These are phyloP conservation scores for Erigeron canadensis DNA, from an alignment of 129 eudicot species.

Conservation along the genomic window DNA sequence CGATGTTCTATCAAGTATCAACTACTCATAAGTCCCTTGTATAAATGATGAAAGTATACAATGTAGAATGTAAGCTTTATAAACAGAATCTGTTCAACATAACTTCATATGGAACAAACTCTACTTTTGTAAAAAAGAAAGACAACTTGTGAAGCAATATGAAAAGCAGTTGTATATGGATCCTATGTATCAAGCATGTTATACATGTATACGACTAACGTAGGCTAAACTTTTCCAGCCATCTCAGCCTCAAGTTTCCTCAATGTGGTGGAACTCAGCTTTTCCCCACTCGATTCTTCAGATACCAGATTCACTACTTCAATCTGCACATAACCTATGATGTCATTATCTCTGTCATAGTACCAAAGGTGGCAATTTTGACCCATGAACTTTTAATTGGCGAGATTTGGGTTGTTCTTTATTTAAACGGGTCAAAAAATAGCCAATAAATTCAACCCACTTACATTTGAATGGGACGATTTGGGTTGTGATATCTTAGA, in stretches of 20 bases:
- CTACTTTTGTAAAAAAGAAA: not conserved
- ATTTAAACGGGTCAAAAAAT: no score
- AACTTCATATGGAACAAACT: not conserved
- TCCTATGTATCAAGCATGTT: constrained; percentile 11
- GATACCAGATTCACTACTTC: constrained; percentile 77
- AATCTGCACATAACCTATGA: constrained; percentile 40
- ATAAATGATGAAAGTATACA: constrained; percentile 2
- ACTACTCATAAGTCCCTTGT: not conserved
- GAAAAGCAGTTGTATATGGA: not conserved
- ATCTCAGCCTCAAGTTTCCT: constrained; percentile 77
- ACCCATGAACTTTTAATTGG: no score
- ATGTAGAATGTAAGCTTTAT: constrained; percentile 1
- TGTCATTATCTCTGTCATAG: no score
- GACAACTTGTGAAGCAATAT: constrained; percentile 1
- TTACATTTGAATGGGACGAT: no score
- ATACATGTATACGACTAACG: constrained; percentile 16
- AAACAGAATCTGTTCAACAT: constrained; percentile 13
- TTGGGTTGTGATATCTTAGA: no score
- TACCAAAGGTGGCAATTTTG: no score
- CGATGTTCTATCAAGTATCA: no score
- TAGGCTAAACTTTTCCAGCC: constrained; percentile 30
- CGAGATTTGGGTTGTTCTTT: no score
- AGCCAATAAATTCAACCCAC: no score
- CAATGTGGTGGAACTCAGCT: constrained; percentile 68
- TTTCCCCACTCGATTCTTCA: constrained; percentile 57